phyloP scores from a whole-genome alignment of 2,329 filamentous ascomycete species.

The Drechslera avenae region DNA sequence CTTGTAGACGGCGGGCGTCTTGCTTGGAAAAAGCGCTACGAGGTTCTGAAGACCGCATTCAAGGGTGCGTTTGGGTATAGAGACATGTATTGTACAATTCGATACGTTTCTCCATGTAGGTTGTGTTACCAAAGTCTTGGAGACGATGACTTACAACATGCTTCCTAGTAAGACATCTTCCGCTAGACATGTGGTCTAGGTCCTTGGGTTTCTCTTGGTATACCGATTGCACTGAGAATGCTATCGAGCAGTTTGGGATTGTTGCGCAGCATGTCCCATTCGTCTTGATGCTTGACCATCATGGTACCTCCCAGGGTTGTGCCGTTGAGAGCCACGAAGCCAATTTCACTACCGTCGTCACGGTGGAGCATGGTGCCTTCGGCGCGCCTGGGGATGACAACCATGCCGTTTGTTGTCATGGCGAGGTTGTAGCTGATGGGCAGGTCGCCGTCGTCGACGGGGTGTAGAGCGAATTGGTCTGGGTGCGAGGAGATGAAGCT shows the following conservation, averaged over 20 bases:
- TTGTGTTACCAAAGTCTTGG: too few species aligned
- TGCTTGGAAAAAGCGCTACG: too few species aligned
- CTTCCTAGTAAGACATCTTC: too few species aligned
- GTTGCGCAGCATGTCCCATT: constrained; percentile 57
- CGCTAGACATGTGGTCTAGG: too few species aligned
- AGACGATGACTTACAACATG: neutral
- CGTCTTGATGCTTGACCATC: constrained; percentile 62
- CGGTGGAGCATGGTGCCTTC: constrained; percentile 53
- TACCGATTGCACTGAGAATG: constrained; percentile 50
- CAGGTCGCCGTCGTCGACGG: constrained; percentile 45
- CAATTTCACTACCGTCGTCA: constrained; percentile 46
- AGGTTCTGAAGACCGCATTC: too few species aligned
- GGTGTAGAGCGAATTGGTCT: constrained; percentile 31
- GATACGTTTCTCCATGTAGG: too few species aligned
- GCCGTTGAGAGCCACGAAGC: constrained; percentile 59
- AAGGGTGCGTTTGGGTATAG: too few species aligned
- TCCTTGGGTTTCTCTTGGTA: constrained; percentile 24
- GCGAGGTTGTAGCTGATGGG: constrained; percentile 64
- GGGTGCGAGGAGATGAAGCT: constrained; percentile 50
- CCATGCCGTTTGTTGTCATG: constrained; percentile 60
- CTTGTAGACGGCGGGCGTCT: too few species aligned
- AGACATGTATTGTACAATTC: too few species aligned
- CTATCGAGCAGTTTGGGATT: constrained; percentile 50
- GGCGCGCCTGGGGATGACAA: constrained; percentile 57
- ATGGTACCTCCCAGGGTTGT: constrained; percentile 63